phyloP scores from a whole-genome alignment of 495 filamentous ascomycete species.

The Glutinoglossum americanum region DNA sequence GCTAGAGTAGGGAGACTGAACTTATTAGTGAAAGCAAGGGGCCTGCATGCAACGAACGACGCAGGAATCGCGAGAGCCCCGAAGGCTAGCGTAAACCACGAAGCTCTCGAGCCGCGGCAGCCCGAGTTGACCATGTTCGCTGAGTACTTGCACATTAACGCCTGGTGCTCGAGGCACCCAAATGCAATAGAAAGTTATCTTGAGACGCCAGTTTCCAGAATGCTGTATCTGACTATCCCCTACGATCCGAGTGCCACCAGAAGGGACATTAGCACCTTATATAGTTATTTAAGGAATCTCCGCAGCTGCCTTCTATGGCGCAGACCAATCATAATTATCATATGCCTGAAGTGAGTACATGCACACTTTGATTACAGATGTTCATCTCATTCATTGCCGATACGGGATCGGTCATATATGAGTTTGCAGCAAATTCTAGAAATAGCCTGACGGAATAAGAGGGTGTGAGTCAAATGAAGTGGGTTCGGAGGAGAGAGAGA shows the following conservation, averaged over 20 bases:
- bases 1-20: background rate
- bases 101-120: background rate
- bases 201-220: background rate
- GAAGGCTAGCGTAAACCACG: background rate
- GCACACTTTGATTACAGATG: too few species aligned
- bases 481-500: too few species aligned
- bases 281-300: too few species aligned
- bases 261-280: background rate
- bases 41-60: background rate
- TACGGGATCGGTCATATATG: too few species aligned
- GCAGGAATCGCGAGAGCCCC: background rate
- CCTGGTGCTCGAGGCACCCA: background rate
- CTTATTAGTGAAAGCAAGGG: background rate
- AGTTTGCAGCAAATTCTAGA: too few species aligned
- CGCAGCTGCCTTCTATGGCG: too few species aligned
- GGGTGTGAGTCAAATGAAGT: too few species aligned
- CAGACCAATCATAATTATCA: too few species aligned
- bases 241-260: background rate
- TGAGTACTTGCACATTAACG: background rate
- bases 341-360: too few species aligned
- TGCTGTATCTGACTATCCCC: background rate
- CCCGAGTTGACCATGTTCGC: background rate
- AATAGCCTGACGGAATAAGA: too few species aligned
- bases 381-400: too few species aligned
- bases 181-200: background rate